These are phyloP conservation scores for Magnaporthales sp. DNA, from an alignment of 2,329 filamentous ascomycete species.

Conservation along the genomic window DNA sequence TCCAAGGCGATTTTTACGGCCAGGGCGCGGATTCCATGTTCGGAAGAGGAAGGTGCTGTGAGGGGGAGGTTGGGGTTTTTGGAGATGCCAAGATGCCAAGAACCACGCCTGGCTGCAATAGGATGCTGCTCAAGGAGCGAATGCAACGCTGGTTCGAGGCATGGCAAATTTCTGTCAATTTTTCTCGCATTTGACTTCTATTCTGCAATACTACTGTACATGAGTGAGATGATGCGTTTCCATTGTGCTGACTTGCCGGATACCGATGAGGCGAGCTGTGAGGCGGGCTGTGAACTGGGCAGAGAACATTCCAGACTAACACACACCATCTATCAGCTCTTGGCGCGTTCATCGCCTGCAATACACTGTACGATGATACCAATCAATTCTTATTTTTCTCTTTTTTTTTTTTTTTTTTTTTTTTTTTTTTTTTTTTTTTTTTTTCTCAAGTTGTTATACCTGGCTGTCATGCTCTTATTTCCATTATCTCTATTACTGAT, in stretches of 20 bases:
- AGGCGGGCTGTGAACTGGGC: not conserved
- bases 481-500: not conserved
- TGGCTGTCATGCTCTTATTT: not conserved
- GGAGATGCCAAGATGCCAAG: conserved; percentile 1
- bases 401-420: too few relatives aligned
- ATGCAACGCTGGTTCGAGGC: not conserved
- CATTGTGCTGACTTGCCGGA: not conserved
- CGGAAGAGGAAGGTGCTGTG: not conserved
- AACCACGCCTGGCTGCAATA: not conserved
- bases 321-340: not conserved
- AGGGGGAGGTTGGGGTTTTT: not conserved
- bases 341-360: not conserved
- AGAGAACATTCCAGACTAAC: not conserved
- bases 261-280: not conserved
- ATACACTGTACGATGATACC: not conserved
- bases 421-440: too few relatives aligned
- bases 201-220: not conserved
- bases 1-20: not conserved
- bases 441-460: too few relatives aligned
- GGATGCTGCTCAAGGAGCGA: not conserved
- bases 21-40: not conserved
- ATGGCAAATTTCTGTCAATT: not conserved
- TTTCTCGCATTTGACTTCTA: not conserved
- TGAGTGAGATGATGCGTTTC: not conserved
- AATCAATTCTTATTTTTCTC: too few relatives aligned